A percentile compares a stretch with the other conserved stretches of the same genome.
Conservation (phyloP, 352 stramenopile species). For the Pythium dissotocum region DNA sequence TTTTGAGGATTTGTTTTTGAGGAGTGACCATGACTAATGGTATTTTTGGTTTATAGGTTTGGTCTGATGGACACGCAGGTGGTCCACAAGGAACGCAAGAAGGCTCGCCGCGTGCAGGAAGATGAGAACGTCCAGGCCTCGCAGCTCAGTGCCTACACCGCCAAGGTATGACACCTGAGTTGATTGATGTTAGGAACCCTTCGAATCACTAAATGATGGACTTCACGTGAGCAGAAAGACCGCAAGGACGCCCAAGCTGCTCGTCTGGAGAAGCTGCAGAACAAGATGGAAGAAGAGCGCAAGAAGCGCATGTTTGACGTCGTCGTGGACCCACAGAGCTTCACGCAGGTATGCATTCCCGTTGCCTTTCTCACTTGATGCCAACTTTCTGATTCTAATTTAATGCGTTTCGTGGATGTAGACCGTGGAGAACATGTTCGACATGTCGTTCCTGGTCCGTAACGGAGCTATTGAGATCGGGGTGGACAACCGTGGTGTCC, state of each 20-base stretch:
- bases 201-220: too few relatives aligned
- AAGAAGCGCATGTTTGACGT: slow-evolving; percentile 69
- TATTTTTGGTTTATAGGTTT: slow-evolving; percentile 36
- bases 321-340: slow-evolving; percentile 70
- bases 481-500: slow-evolving; percentile 54
- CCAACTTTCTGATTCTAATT: neutral
- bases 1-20: neutral
- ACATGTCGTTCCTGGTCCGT: slow-evolving; percentile 82
- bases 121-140: slow-evolving; percentile 54
- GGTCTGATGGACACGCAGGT: slow-evolving; percentile 77
- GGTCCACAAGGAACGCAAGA: slow-evolving; percentile 68
- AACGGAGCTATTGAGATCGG: slow-evolving; percentile 70
- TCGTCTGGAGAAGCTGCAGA: slow-evolving; percentile 67
- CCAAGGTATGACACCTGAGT: slow-evolving; percentile 41
- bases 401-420: slow-evolving; percentile 18
- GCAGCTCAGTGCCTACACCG: slow-evolving; percentile 76
- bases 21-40: slow-evolving; percentile 4
- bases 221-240: slow-evolving; percentile 47
- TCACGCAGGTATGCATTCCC: slow-evolving; percentile 54
- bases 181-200: too few relatives aligned
- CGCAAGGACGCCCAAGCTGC: slow-evolving; percentile 79
- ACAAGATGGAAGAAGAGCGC: slow-evolving; percentile 40
- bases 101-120: slow-evolving; percentile 38
- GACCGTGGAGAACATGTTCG: slow-evolving; percentile 86
- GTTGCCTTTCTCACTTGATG: neutral